Evolutionary conservation across 2,329 filamentous ascomycete genomes (phyloP).

Genomic region (Penicillium fuscoglaucum): DNA sequence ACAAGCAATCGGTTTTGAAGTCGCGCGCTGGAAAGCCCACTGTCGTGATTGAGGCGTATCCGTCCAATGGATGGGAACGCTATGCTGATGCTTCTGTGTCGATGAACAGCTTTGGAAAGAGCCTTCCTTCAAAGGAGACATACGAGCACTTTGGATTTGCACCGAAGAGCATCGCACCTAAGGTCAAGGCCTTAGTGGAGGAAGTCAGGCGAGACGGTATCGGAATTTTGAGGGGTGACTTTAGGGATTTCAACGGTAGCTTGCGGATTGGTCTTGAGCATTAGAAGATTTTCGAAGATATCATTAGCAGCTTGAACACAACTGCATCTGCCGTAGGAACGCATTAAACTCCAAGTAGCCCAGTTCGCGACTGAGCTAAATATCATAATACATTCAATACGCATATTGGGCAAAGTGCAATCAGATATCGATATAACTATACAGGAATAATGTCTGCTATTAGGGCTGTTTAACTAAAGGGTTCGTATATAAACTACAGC

Average conservation of each 20-base stretch:
- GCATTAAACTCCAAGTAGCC: too few species aligned
- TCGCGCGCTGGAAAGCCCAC: conserved; percentile 36
- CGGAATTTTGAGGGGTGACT: conserved; percentile 16
- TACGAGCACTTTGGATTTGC: conserved; percentile 30
- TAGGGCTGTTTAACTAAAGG: too few species aligned
- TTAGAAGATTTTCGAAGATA: background rate
- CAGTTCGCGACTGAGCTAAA: too few species aligned
- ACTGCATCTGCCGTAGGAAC: too few species aligned
- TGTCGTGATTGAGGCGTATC: conserved; percentile 52
- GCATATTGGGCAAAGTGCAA: too few species aligned
- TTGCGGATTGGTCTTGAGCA: background rate
- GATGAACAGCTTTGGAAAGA: conserved; percentile 48
- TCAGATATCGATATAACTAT: too few species aligned
- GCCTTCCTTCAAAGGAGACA: conserved; percentile 23
- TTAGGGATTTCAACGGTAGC: conserved; percentile 16
- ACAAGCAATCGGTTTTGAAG: conserved; percentile 44
- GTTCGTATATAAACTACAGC: too few species aligned
- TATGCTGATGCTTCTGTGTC: conserved; percentile 51
- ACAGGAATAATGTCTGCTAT: too few species aligned
- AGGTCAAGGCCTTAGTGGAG: conserved; percentile 17
- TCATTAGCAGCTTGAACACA: too few species aligned
- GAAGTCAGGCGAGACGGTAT: conserved; percentile 17
- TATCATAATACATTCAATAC: too few species aligned
- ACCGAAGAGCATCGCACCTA: conserved; percentile 7
- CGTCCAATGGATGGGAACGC: conserved; percentile 51